These are phyloP conservation scores for Ustulina deusta DNA, from an alignment of 2,329 filamentous ascomycete species.

Conservation along the genomic window DNA sequence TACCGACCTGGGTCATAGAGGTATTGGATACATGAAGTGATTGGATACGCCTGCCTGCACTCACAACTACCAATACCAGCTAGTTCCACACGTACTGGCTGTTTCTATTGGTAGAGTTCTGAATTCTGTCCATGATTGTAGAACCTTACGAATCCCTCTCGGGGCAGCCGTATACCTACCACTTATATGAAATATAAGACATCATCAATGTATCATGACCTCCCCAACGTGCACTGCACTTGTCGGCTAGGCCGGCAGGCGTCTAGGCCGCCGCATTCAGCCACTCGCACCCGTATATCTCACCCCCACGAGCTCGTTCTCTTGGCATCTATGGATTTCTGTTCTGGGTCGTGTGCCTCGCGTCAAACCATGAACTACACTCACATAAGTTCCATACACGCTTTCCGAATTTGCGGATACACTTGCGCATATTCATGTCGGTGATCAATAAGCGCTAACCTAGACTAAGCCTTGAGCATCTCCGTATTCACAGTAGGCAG, in stretches of 20 bases:
- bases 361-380: constrained; percentile 1
- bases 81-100: too few species aligned
- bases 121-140: too few species aligned
- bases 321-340: constrained; percentile 44
- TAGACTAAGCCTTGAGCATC: background rate
- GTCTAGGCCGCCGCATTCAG: background rate
- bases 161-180: too few species aligned
- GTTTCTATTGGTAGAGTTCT: too few species aligned
- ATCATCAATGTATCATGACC: too few species aligned
- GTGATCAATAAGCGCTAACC: background rate
- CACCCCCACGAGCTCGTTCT: constrained; percentile 37
- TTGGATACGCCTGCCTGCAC: too few species aligned
- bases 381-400: background rate
- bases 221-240: background rate
- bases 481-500: background rate
- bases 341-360: background rate
- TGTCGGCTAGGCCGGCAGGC: background rate
- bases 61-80: too few species aligned
- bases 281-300: background rate
- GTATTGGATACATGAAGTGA: too few species aligned
- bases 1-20: too few species aligned
- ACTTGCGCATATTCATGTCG: too few species aligned
- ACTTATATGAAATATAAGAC: too few species aligned
- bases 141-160: too few species aligned
- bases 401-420: background rate